Percentiles rank a stretch among this genome's conserved stretches.
Conservation (phyloP, 805 yeast genomes). For the Naumovozyma dairenensis region DNA sequence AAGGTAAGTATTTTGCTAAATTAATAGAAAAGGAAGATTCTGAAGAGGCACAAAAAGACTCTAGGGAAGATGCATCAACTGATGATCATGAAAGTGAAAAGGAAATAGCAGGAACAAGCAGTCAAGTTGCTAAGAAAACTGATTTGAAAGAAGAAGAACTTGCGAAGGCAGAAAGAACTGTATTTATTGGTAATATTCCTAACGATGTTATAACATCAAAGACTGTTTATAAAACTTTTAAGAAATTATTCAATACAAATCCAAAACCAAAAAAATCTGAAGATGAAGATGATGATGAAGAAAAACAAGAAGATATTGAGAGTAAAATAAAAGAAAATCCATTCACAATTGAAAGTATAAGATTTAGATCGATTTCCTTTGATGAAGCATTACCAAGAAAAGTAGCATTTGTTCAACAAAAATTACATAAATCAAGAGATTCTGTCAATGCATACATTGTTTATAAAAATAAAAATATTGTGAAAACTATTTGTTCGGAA, state of each 20-base stretch:
- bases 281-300: slow-evolving; percentile 5
- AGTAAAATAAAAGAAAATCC: slow-evolving; percentile 17
- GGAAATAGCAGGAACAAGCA: slow-evolving; percentile 20
- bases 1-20: slow-evolving; percentile 44
- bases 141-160: slow-evolving; percentile 64
- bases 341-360: slow-evolving; percentile 51
- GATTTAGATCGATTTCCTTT: slow-evolving; percentile 89
- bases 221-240: slow-evolving; percentile 50
- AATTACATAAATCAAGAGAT: slow-evolving; percentile 66
- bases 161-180: slow-evolving; percentile 72
- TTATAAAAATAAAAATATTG: slow-evolving; percentile 43
- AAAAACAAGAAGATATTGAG: slow-evolving; percentile 7
- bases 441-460: slow-evolving; percentile 86
- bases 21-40: slow-evolving; percentile 32
- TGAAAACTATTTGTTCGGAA: slow-evolving; percentile 30
- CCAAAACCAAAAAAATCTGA: slow-evolving; percentile 7
- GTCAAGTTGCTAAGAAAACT: slow-evolving; percentile 35
- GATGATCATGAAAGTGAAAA: slow-evolving; percentile 8
- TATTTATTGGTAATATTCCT: slow-evolving; percentile 82
- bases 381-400: slow-evolving; percentile 83
- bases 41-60: slow-evolving; percentile 9
- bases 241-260: slow-evolving; percentile 40
- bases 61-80: neutral
- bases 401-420: slow-evolving; percentile 76
- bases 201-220: slow-evolving; percentile 56